Conservation (phyloP, 2,329 filamentous ascomycete genomes). For the Claviceps citrina region DNA sequence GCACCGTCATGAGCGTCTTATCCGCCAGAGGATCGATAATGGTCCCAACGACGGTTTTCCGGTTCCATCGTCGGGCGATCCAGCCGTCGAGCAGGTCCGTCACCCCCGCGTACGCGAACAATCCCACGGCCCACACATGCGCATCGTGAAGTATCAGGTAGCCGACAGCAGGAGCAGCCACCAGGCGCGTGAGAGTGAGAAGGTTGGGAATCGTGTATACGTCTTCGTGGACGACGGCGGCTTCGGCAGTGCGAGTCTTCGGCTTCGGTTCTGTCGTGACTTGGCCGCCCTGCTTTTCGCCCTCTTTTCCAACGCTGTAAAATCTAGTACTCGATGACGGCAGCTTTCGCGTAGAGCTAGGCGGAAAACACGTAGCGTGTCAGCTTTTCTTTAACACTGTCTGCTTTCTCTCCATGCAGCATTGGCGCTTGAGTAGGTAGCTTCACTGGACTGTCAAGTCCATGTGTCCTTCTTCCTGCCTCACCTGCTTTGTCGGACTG, state of each 20-base stretch:
- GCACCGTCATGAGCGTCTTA: constrained; percentile 85
- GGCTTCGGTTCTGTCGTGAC: not conserved
- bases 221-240: constrained; percentile 49
- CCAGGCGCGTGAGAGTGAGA: constrained; percentile 71
- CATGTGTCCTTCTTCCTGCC: not conserved
- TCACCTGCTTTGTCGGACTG: not conserved
- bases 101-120: constrained; percentile 86
- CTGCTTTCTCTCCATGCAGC: no score
- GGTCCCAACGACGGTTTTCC: constrained; percentile 85
- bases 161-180: constrained; percentile 70
- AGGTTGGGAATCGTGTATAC: constrained; percentile 96
- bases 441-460: no score
- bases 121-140: constrained; percentile 58
- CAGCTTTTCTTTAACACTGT: no score
- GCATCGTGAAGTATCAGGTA: constrained; percentile 78
- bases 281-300: not conserved
- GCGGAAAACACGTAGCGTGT: not conserved
- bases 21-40: constrained; percentile 96
- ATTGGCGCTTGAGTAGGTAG: no score
- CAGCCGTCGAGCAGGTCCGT: constrained; percentile 89
- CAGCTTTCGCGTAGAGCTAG: not conserved
- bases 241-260: not conserved
- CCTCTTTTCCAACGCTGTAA: not conserved
- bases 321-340: not conserved
- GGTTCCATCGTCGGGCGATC: constrained; percentile 75